Evolutionary conservation across 2,329 filamentous ascomycete genomes (phyloP), one percentile per base, ranked within the genome.

Genomic region (Pseudocercospora crystallina): DNA sequence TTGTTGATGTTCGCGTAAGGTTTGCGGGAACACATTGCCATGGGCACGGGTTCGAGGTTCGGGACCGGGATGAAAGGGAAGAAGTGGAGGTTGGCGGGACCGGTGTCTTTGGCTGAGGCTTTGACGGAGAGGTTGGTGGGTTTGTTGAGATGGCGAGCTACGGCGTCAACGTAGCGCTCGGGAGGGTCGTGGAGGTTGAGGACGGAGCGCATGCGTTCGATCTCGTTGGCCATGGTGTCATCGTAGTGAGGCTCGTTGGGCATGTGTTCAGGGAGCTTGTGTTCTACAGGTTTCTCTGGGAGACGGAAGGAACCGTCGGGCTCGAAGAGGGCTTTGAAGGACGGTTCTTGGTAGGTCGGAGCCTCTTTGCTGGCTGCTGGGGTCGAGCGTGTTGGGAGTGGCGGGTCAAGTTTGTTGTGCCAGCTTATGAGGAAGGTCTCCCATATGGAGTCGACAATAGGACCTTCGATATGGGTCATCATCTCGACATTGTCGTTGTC

Each of bases 401-500:
- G 75, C 2, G 85, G 83, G 0, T 82, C 71, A 0, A 89, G 64
- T 1, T 71, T 69, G 53, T 83, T 83, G 56, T 85, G 76, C 87
- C 87, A 92, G 0, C 84, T 86, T 7, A 90, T 76, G 34, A 90
- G 66, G 0, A 85, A 85, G 56, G 84, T 84, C 56, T 92, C 88
- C 64, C 89, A 90, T 17, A 91, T 69, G 1, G 82, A 82, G 60
- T 90, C 85, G 0, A 91, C 87, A 50, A 91, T 87, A 0, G 86
- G 81, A 0, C 88, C 88, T 69, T 91, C 86, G 0, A 90, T 65
- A 48, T 89, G 86, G 2, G 81, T 76, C 80, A 89, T 84, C 87
- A 92, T 64, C 68, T 92, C 88, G 48, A 90, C 53, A 58, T 92
- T 92, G 60, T 88, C 85, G 46, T 90, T 91, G 52, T 68, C 63